These are phyloP conservation scores for Botrytis aclada DNA, from an alignment of 2,329 filamentous ascomycete genomes.

Conservation along the genomic window DNA sequence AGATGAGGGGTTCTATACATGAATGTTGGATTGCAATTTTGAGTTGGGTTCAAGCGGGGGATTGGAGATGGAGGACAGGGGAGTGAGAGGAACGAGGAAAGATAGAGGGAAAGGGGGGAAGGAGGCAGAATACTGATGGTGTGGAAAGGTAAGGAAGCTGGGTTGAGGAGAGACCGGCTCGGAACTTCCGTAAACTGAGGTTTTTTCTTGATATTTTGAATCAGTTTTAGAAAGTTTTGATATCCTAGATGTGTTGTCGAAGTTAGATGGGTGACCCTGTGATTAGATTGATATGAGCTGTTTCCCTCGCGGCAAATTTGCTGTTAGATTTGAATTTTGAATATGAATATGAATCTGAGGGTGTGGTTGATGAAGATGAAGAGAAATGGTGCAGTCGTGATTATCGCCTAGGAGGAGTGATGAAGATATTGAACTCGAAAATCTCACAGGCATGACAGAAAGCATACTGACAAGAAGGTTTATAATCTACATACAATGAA, in stretches of 20 bases:
- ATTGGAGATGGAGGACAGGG: neutral
- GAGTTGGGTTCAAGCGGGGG: rapidly evolving
- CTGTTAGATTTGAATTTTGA: neutral
- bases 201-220: neutral
- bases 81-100: too few relatives aligned
- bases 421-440: neutral
- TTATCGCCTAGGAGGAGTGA: rapidly evolving
- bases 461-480: neutral
- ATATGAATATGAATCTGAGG: neutral
- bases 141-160: neutral
- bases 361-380: neutral
- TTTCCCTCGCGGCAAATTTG: rapidly evolving
- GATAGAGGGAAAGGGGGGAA: neutral
- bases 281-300: neutral
- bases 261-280: too few relatives aligned
- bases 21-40: neutral
- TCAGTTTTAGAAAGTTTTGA: neutral
- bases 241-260: neutral
- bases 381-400: neutral
- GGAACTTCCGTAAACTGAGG: rapidly evolving
- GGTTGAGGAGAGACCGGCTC: neutral
- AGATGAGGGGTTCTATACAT: neutral
- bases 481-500: neutral
- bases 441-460: neutral
- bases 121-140: neutral